Evolutionary conservation across 2,329 filamentous ascomycete species (phyloP).

Genomic region (Ophidiomyces ophidiicola): DNA sequence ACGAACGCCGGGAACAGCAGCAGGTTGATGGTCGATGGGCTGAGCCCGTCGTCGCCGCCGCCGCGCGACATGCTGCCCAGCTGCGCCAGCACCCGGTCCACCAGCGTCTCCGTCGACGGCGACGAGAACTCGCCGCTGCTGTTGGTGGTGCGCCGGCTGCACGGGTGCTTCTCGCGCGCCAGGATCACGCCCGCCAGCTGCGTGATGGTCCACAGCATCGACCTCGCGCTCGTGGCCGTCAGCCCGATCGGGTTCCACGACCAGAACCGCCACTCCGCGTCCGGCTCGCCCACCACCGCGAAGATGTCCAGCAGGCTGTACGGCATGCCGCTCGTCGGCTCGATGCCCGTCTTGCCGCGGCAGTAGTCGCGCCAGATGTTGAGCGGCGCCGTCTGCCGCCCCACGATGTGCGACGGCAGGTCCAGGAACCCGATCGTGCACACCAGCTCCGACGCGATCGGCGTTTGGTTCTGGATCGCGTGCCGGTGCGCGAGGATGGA

Average conservation of each 20-base stretch:
- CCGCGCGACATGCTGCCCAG: conserved; percentile 1
- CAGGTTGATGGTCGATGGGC: conserved; percentile 7
- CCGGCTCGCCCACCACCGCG: conserved; percentile 10
- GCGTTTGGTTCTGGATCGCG: conserved; percentile 1
- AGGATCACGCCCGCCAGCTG: conserved; percentile 11
- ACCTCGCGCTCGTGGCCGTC: neutral
- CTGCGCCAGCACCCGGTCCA: conserved; percentile 4
- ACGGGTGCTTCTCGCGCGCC: conserved; percentile 1
- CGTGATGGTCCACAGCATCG: conserved; percentile 11
- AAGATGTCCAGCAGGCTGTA: conserved; percentile 13
- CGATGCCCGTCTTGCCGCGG: conserved; percentile 12
- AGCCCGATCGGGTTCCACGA: conserved; percentile 6
- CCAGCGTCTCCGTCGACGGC: conserved; percentile 4
- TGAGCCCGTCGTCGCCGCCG: neutral
- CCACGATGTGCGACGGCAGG: conserved; percentile 12
- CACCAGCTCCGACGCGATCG: conserved; percentile 10
- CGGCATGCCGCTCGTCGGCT: conserved; percentile 12
- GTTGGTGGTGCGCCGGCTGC: neutral
- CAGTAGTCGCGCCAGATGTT: conserved; percentile 15
- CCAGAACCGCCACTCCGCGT: conserved; percentile 11
- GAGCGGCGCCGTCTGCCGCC: conserved; percentile 10
- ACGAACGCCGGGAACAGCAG: conserved; percentile 13
- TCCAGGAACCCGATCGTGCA: conserved; percentile 14
- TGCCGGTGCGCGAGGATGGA: conserved; percentile 10
- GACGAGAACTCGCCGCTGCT: neutral